Evolutionary conservation across 1,284 basidiomycete species (phyloP), one percentile per base, ranked within the genome.

Genomic region (Moniliophthora roreri): DNA sequence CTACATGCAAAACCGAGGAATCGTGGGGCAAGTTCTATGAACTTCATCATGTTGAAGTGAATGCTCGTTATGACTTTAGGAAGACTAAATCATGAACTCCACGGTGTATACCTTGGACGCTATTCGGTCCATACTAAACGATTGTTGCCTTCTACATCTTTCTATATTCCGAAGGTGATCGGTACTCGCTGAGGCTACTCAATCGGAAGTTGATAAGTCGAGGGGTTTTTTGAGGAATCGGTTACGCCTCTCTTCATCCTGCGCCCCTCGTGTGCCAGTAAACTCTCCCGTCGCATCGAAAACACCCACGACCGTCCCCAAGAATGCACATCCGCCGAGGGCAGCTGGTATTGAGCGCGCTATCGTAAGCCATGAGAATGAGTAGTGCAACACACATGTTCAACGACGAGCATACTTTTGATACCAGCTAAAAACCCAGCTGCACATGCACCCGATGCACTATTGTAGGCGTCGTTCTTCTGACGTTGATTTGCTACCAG

Each of bases 361-460:
- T 94, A 61, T 32, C 53, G 37, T 48, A 40, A 35, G 23, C 42
- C 40, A 5, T 32, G 8, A 57, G 26, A 60, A 50, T n/a, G 35
- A 48, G 35, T 37, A 36, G 34, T 28, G 28, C 35, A 54, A n/a
- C n/a, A n/a, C n/a, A n/a, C n/a, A n/a, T n/a, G n/a, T n/a, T n/a
- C n/a, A n/a, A n/a, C n/a, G n/a, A n/a, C n/a, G 48, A 52, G 77
- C 82, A 53, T 66, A 92, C 93, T 79, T 74, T 87, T 80, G 56
- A 95, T 76, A 56, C 95, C 95, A 40, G 91, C 91, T 58, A 97
- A 75, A 70, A 97, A 91, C 47, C 95, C 95, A 52, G 94, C 93
- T 48, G 94, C 95, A 72, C 95, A 97, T 53, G 91, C 95, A 58
- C 92, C 95, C 50, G 84, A 84, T 47, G 89, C 90, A 52, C 90